phyloP scores from a whole-genome alignment of 352 stramenopile species.

The Globisporangium camurandrum region DNA sequence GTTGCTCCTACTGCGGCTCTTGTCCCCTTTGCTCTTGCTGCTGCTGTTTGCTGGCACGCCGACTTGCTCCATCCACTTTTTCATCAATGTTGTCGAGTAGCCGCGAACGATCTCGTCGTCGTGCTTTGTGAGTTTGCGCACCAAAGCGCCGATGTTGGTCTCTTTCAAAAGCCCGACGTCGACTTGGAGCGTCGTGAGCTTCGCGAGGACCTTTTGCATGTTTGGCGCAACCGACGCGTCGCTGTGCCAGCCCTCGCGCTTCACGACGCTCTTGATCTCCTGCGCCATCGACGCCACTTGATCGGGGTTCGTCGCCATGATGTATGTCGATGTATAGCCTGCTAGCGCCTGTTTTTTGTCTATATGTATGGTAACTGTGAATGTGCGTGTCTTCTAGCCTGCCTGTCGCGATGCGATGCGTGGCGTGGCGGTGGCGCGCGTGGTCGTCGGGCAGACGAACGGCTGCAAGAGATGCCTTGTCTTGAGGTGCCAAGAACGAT shows the following conservation, averaged over 20 bases:
- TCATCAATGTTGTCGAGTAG: slow-evolving; percentile 75
- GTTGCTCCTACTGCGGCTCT: background rate
- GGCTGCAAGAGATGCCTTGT: too few species aligned
- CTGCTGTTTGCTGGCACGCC: slow-evolving; percentile 23
- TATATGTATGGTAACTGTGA: background rate
- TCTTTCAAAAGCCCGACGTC: slow-evolving; percentile 68
- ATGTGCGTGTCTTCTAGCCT: background rate
- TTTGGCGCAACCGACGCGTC: slow-evolving; percentile 49
- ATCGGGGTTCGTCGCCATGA: slow-evolving; percentile 11
- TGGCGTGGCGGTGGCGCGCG: too few species aligned
- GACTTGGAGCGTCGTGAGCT: slow-evolving; percentile 70
- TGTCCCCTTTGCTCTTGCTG: slow-evolving; percentile 7
- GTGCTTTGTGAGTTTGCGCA: slow-evolving; percentile 85
- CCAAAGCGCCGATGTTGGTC: slow-evolving; percentile 72
- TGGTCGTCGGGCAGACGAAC: too few species aligned
- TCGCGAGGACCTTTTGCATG: slow-evolving; percentile 59
- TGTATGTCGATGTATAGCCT: background rate
- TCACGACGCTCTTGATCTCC: slow-evolving; percentile 60
- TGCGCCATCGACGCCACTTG: slow-evolving; percentile 63
- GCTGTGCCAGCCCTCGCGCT: slow-evolving; percentile 51
- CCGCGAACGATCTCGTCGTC: slow-evolving; percentile 69
- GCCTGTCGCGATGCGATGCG: background rate
- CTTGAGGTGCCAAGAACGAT: too few species aligned
- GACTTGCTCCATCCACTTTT: slow-evolving; percentile 77
- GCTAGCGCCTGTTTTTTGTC: too few species aligned